Percentiles rank a stretch among this genome's conserved stretches.
phyloP scores from a whole-genome alignment of 805 yeast species.

The Teunomyces stri region DNA sequence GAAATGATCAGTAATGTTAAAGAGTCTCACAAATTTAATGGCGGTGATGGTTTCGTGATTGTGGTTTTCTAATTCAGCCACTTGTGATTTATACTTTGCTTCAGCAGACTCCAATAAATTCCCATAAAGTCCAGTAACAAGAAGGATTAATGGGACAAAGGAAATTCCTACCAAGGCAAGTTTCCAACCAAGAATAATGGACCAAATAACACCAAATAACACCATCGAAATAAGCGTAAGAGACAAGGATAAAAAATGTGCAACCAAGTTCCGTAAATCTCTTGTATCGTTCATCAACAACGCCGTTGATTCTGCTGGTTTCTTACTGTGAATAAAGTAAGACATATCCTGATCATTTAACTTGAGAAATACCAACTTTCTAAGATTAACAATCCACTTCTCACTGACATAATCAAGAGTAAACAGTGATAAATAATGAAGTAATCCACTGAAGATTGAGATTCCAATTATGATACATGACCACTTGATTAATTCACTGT shows the following conservation, averaged over 20 bases:
- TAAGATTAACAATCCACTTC: conserved; percentile 55
- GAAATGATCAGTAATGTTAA: conserved; percentile 55
- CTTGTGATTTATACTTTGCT: conserved; percentile 52
- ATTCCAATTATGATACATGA: conserved; percentile 60
- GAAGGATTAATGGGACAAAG: conserved; percentile 61
- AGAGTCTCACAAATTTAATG: conserved; percentile 60
- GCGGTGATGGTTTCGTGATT: conserved; percentile 54
- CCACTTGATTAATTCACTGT: conserved; percentile 54
- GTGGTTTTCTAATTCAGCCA: conserved; percentile 53
- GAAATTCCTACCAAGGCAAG: conserved; percentile 79
- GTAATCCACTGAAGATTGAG: conserved; percentile 61
- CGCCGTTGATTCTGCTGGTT: conserved; percentile 57
- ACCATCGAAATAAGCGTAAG: conserved; percentile 55
- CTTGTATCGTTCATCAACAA: conserved; percentile 78
- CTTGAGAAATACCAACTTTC: conserved; percentile 47
- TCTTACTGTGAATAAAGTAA: conserved; percentile 47
- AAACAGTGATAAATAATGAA: conserved; percentile 50
- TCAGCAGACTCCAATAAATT: conserved; percentile 53
- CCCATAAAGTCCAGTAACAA: conserved; percentile 54
- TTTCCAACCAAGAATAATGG: conserved; percentile 79
- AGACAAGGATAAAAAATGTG: conserved; percentile 57
- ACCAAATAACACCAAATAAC: conserved; percentile 70
- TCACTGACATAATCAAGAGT: conserved; percentile 62
- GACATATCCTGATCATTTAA: conserved; percentile 50
- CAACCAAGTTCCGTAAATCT: conserved; percentile 64